phyloP scores from a whole-genome alignment of 2,329 filamentous ascomycete genomes.

The Tolypocladium endophyticum region DNA sequence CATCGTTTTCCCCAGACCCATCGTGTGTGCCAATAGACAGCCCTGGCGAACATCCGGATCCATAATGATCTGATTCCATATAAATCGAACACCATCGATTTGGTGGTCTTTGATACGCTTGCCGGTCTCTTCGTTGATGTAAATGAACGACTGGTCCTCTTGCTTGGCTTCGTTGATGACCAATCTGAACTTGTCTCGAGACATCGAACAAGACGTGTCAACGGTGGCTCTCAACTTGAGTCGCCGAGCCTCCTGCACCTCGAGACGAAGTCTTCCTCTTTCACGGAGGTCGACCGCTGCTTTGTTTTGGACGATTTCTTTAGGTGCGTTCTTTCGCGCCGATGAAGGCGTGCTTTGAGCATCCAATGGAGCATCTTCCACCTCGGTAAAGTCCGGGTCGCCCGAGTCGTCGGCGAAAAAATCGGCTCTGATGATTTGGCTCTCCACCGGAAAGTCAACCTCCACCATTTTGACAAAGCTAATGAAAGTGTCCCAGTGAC shows the following conservation, averaged over 20 bases:
- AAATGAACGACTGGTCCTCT: conserved; percentile 50
- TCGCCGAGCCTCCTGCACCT: conserved; percentile 43
- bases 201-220: conserved; percentile 29
- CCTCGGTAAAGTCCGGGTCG: conserved; percentile 7
- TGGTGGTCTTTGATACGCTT: conserved; percentile 67
- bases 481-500: conserved; percentile 13
- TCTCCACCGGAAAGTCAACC: conserved; percentile 19
- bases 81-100: conserved; percentile 68
- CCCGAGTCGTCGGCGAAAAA: conserved; percentile 9
- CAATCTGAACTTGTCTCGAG: conserved; percentile 36
- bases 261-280: conserved; percentile 39
- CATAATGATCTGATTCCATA: conserved; percentile 75
- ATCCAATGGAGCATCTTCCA: conserved; percentile 1
- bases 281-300: conserved; percentile 41
- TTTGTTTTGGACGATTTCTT: conserved; percentile 24
- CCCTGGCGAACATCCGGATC: conserved; percentile 52
- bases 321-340: conserved; percentile 10
- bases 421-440: conserved; percentile 19
- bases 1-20: conserved; percentile 91
- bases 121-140: conserved; percentile 54
- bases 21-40: conserved; percentile 76
- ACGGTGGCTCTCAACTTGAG: conserved; percentile 34
- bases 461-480: conserved; percentile 15
- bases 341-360: conserved; percentile 4
- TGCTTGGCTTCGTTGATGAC: conserved; percentile 59